Conservation (phyloP, 352 stramenopile species). For the Phytophthora tubulina region DNA sequence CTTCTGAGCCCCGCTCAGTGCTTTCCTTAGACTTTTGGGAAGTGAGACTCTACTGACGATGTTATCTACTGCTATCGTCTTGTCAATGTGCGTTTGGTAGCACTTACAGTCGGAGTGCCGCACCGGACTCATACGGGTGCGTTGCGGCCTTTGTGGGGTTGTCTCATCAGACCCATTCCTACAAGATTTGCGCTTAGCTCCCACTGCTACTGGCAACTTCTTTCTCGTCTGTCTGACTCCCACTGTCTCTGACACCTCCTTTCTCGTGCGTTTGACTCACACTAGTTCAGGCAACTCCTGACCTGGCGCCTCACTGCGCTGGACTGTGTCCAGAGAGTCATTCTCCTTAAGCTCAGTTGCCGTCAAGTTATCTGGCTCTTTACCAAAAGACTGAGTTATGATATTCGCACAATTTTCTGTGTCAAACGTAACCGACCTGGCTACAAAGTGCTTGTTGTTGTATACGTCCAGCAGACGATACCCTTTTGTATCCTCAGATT, state of each 20-base stretch:
- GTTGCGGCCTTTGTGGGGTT: too few relatives aligned
- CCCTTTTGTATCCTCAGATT: slow-evolving; percentile 15
- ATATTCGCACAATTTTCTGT: slow-evolving; percentile 14
- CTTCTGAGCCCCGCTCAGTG: slow-evolving; percentile 11
- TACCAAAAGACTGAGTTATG: too few relatives aligned
- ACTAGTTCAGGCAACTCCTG: neutral
- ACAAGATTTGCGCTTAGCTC: too few relatives aligned
- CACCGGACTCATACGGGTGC: slow-evolving; percentile 2
- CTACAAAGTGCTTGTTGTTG: slow-evolving; percentile 19
- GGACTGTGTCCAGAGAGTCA: too few relatives aligned
- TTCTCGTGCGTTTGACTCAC: neutral
- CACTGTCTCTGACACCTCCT: neutral
- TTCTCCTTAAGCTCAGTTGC: too few relatives aligned
- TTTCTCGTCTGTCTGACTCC: neutral
- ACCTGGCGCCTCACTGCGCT: too few relatives aligned
- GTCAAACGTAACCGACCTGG: slow-evolving; percentile 17
- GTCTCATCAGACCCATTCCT: too few relatives aligned
- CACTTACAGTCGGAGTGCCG: slow-evolving; percentile 14
- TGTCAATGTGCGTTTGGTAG: slow-evolving; percentile 12
- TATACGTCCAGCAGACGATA: slow-evolving; percentile 15
- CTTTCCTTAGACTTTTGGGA: too few relatives aligned
- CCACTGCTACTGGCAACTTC: neutral
- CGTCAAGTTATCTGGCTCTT: too few relatives aligned
- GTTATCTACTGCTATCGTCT: slow-evolving; percentile 10
- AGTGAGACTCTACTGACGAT: too few relatives aligned